Percentiles rank a stretch among this genome's conserved stretches.
Conservation (phyloP, 129 eudicot genomes). For the Pulicaria dysenterica region DNA sequence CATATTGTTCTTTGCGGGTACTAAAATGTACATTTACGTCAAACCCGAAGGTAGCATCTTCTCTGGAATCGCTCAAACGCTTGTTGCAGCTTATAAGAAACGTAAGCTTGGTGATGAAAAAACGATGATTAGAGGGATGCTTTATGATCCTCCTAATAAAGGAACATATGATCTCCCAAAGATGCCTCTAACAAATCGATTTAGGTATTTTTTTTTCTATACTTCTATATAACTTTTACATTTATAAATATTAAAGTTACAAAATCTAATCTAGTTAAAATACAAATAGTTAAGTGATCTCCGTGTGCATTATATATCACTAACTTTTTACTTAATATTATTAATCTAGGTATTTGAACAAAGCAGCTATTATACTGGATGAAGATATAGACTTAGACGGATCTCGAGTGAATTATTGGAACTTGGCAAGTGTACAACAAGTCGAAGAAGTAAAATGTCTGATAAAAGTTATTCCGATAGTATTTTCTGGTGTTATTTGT, state of each 20-base stretch:
- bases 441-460: constrained; percentile 83
- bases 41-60: constrained; percentile 79
- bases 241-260: not conserved
- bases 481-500: constrained; percentile 80
- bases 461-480: constrained; percentile 64
- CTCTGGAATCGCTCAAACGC: constrained; percentile 57
- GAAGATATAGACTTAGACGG: constrained; percentile 67
- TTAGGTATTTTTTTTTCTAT: constrained; percentile 47
- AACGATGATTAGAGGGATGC: constrained; percentile 24
- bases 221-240: not conserved
- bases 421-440: constrained; percentile 65
- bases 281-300: too few species aligned
- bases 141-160: constrained; percentile 59
- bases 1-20: constrained; percentile 70
- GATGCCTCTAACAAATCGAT: constrained; percentile 52
- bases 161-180: constrained; percentile 43
- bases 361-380: constrained; percentile 74
- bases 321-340: not conserved
- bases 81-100: constrained; percentile 76
- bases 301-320: not conserved
- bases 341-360: constrained; percentile 64
- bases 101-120: constrained; percentile 46
- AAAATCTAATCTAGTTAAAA: not conserved
- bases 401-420: constrained; percentile 52
- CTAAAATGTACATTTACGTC: constrained; percentile 51